Evolutionary conservation across 2,329 filamentous ascomycete species (phyloP), one percentile per base, ranked within the genome.

Genomic region (Aspergillus vadensis): DNA sequence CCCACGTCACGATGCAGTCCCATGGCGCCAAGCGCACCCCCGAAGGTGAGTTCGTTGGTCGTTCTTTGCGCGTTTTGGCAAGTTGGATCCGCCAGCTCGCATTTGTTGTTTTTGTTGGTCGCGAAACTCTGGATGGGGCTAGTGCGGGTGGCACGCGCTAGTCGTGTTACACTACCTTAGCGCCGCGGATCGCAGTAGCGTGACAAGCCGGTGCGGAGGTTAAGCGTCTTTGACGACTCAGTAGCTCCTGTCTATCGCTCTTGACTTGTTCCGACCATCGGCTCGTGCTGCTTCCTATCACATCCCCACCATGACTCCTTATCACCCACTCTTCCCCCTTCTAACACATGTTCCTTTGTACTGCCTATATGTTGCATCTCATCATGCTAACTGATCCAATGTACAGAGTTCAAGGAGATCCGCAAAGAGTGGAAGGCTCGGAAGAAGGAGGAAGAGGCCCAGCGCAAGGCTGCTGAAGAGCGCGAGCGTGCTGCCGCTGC

Each of bases 371-470:
- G 19, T 5, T 44, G 9, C 49, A 39, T 54, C 43, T 15, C 8
- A 36, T 36, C 10, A 17, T 61, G 53, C 70, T 71, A 52, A 69
- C 64, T 64, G 63, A 65, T 69, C 62, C 63, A 63, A 66, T 10
- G 25, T 73, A 21, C 52, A 98, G 95, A 98, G 78, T 98, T 99
- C 81, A 99, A 99, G 76, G 95, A 99, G 74, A 97, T 98, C 62
- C 91, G 95, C 65, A 98, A 98, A 75, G 94, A 98, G 74, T 99
- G 95, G 95, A 99, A 98, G 82, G 91, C 91, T 41, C 92, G 95
- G 72, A 98, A 98, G 86, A 99, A 99, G 91, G 95, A 98, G 76
- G 94, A 98, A 70, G 94, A 98, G 67, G 89, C 89, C 55, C 85
- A 87, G 69, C 91, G 93, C 72, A 97, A 97, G 82, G 90, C 90